phyloP scores from a whole-genome alignment of 371 early-diverging fungal genomes.

The Mucor irregularis region DNA sequence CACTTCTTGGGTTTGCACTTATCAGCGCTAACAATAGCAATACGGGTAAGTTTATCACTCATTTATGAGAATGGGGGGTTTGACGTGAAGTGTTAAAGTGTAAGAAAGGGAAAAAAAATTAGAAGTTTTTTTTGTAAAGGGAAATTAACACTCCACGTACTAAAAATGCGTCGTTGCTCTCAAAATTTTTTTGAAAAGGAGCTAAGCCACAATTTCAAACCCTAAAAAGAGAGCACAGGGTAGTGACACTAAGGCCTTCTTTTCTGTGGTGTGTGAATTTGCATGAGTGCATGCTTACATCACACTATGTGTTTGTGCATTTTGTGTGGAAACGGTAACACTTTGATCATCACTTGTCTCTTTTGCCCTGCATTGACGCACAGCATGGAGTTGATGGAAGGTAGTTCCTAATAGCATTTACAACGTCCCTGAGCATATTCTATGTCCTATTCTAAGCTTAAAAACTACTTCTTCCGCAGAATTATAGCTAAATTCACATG shows the following conservation, averaged over 20 bases:
- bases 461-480: too few species aligned
- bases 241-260: too few species aligned
- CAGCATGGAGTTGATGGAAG: too few species aligned
- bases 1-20: constrained; percentile 99
- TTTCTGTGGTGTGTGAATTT: not conserved
- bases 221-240: not conserved
- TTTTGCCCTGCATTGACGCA: too few species aligned
- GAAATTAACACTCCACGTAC: not conserved
- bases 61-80: constrained; percentile 36
- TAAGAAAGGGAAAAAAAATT: constrained; percentile 15
- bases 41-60: constrained; percentile 83
- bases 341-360: too few species aligned
- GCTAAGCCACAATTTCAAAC: constrained; percentile 9
- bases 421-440: too few species aligned
- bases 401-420: too few species aligned
- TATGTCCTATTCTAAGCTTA: too few species aligned
- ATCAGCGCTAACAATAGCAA: constrained; percentile 97
- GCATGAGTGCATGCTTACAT: too few species aligned
- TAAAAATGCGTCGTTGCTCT: constrained; percentile 10
- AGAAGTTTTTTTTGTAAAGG: not conserved
- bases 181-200: constrained; percentile 2
- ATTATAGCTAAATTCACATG: too few species aligned
- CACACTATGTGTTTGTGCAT: too few species aligned
- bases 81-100: constrained; percentile 12
- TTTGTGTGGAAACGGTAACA: too few species aligned